Evolutionary conservation across 116 monocot species (phyloP).

Genomic region (Zostera marina): DNA sequence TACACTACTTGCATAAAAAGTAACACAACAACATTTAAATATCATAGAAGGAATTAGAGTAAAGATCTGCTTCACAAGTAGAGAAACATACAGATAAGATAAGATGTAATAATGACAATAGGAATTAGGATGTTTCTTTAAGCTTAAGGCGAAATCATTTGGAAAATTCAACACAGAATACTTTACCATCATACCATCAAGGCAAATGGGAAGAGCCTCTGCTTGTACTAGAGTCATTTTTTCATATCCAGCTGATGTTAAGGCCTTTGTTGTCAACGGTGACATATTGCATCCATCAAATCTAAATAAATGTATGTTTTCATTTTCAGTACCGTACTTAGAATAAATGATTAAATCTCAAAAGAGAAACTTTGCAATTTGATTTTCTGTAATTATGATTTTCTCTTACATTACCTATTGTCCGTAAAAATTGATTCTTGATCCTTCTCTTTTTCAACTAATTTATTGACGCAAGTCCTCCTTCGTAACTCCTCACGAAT

Average conservation of each 20-base stretch:
- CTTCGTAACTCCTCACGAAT: conserved; percentile 41
- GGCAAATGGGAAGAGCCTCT: conserved; percentile 56
- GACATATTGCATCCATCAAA: conserved; percentile 81
- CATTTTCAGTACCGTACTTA: neutral
- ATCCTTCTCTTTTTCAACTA: conserved; percentile 5
- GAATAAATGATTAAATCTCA: no score
- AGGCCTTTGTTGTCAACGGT: conserved; percentile 70
- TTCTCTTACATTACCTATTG: conserved; percentile 45
- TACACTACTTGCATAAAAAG: no score
- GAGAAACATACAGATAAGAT: no score
- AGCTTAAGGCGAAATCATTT: no score
- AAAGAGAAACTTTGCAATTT: neutral
- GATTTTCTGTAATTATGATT: no score
- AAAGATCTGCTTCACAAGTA: no score
- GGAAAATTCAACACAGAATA: neutral
- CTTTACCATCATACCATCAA: conserved; percentile 49
- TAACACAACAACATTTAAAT: no score
- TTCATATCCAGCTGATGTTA: conserved; percentile 55
- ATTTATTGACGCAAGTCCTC: conserved; percentile 9
- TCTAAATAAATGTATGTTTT: conserved; percentile 18
- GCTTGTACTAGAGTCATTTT: conserved; percentile 70
- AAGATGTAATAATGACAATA: no score
- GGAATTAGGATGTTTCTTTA: no score
- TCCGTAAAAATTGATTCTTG: conserved; percentile 50
- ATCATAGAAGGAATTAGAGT: no score